A percentile compares a stretch with the other conserved stretches of the same genome.
Conservation (phyloP, 2,329 filamentous ascomycete genomes). For the Colletotrichum costaricense region DNA sequence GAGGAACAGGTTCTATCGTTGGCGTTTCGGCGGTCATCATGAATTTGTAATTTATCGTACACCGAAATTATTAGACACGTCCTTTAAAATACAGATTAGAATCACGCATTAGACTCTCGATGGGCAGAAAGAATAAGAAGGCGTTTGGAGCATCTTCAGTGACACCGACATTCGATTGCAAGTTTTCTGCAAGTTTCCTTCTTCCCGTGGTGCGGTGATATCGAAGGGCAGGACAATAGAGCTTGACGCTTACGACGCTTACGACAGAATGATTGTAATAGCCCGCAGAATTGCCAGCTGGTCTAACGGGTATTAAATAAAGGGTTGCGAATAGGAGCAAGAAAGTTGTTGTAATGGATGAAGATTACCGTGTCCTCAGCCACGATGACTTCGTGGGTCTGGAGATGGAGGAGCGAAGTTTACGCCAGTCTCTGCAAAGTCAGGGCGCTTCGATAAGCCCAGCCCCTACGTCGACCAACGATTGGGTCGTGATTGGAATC, state of each 20-base stretch:
- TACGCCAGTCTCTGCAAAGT: background rate
- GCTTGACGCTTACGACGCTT: too few relatives aligned
- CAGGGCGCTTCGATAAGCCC: background rate
- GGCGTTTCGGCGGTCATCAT: background rate
- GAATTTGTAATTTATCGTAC: too few relatives aligned
- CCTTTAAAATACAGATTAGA: background rate
- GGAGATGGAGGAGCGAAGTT: background rate
- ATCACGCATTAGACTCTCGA: background rate
- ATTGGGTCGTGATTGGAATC: background rate
- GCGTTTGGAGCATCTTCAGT: background rate
- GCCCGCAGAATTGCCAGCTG: too few relatives aligned
- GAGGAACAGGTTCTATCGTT: background rate
- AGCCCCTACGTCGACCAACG: background rate
- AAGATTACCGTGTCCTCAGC: background rate
- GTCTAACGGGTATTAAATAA: too few relatives aligned
- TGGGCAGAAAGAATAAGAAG: background rate
- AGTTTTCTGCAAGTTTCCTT: too few relatives aligned
- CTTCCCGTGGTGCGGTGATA: too few relatives aligned
- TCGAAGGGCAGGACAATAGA: too few relatives aligned
- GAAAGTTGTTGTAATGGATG: background rate
- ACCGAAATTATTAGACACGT: background rate
- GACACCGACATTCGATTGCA: background rate
- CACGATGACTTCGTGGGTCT: background rate
- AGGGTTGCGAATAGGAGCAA: background rate
- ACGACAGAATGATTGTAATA: too few relatives aligned